Evolutionary conservation across 78 protist species (phyloP).

Genomic region (Polysphondylium violaceum): DNA sequence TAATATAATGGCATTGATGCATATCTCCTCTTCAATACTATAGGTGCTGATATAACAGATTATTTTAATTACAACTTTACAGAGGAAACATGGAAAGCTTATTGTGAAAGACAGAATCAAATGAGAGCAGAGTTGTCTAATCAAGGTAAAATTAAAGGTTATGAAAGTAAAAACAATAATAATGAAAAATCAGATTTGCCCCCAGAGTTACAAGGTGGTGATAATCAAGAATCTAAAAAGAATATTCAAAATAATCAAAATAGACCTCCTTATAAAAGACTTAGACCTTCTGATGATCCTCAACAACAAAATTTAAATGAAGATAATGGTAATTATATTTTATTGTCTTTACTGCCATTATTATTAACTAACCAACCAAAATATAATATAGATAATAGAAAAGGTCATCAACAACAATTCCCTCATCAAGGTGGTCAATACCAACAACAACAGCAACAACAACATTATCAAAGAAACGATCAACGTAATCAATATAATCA

Average conservation of each 20-base stretch:
- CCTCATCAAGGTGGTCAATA: neutral
- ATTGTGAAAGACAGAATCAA: slow-evolving; percentile 83
- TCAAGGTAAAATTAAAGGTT: slow-evolving; percentile 73
- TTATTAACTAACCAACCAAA: too few species aligned
- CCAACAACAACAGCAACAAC: slow-evolving; percentile 17
- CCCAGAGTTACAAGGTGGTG: slow-evolving; percentile 37
- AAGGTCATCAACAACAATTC: neutral
- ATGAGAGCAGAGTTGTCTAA: slow-evolving; percentile 50
- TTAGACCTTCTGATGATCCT: too few species aligned
- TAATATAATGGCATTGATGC: neutral
- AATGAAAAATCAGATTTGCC: slow-evolving; percentile 58
- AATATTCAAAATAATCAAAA: too few species aligned
- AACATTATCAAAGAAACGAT: neutral
- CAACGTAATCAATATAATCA: neutral
- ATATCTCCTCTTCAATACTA: neutral
- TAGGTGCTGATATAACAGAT: slow-evolving; percentile 90
- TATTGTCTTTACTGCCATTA: too few species aligned
- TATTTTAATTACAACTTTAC: slow-evolving; percentile 94
- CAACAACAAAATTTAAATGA: neutral
- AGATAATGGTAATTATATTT: neutral
- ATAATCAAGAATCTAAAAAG: neutral
- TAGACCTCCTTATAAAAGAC: slow-evolving; percentile 2
- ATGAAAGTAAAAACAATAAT: slow-evolving; percentile 29
- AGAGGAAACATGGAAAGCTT: slow-evolving; percentile 92
- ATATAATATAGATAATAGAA: too few species aligned